Conservation (phyloP, 2,329 filamentous ascomycete genomes). For the Colletotrichum viniferum region DNA sequence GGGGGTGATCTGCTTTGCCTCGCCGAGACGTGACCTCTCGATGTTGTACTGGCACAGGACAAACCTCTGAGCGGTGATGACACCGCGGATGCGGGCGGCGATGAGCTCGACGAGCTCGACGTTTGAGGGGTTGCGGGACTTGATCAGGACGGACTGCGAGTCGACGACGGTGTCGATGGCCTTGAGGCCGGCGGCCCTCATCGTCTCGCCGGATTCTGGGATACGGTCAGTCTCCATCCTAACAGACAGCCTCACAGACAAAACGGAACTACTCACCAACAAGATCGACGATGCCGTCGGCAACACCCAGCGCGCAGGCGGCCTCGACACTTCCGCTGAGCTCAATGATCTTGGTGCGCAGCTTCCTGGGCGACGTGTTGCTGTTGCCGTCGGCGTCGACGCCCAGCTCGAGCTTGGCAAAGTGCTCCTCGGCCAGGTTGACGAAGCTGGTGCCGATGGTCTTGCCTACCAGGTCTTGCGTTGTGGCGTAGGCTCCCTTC, state of each 20-base stretch:
- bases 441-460: constrained; percentile 97
- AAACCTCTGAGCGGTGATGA: constrained; percentile 93
- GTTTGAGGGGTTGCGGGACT: constrained; percentile 83
- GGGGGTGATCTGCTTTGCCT: constrained; percentile 80
- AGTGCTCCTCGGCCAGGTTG: constrained; percentile 81
- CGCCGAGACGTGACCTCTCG: constrained; percentile 68
- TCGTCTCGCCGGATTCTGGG: constrained; percentile 94
- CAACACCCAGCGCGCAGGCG: constrained; percentile 92
- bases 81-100: constrained; percentile 83
- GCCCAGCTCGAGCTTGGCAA: constrained; percentile 73
- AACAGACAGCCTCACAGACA: background rate
- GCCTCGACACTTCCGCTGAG: constrained; percentile 97
- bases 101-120: constrained; percentile 83
- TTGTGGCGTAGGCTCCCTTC: constrained; percentile 73
- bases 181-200: constrained; percentile 93
- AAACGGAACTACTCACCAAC: constrained; percentile 69
- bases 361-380: constrained; percentile 47
- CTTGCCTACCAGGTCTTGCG: constrained; percentile 84
- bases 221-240: background rate
- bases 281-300: constrained; percentile 96
- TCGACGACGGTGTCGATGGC: constrained; percentile 93
- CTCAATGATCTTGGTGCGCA: constrained; percentile 90
- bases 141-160: constrained; percentile 88
- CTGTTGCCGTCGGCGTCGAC: constrained; percentile 44
- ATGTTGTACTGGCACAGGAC: constrained; percentile 98